Evolutionary conservation across 768 basidiomycete genomes (phyloP).

Genomic region (Kwoniella mangroviensis): DNA sequence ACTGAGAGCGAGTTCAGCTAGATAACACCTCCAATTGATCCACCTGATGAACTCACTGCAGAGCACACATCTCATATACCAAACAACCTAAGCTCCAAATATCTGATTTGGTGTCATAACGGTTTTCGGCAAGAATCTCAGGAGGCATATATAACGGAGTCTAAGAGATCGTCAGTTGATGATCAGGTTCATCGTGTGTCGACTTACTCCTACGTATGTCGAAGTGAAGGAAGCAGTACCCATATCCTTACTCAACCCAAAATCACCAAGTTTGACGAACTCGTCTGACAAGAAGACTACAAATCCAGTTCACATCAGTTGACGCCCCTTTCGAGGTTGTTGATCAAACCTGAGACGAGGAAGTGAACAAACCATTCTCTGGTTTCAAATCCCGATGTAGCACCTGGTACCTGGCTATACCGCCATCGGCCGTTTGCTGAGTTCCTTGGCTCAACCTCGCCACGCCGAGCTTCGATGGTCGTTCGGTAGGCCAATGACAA

Average conservation of each 20-base stretch:
- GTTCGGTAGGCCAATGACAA: conserved; percentile 80
- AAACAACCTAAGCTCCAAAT: conserved; percentile 98
- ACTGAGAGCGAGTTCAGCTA: conserved; percentile 24
- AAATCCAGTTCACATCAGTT: no score
- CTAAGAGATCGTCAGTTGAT: conserved; percentile 61
- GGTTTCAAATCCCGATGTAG: conserved; percentile 96
- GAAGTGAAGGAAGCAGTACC: conserved; percentile 85
- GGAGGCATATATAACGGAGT: conserved; percentile 99
- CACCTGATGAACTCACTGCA: conserved; percentile 63
- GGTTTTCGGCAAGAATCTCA: conserved; percentile 94
- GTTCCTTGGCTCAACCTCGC: conserved; percentile 36
- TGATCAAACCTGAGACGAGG: background rate
- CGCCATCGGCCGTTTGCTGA: conserved; percentile 35
- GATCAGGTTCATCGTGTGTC: background rate
- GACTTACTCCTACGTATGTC: conserved; percentile 91
- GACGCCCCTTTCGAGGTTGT: no score
- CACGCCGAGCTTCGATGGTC: conserved; percentile 13
- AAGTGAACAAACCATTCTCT: conserved; percentile 72
- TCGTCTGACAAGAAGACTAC: conserved; percentile 90
- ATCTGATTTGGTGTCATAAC: conserved; percentile 96
- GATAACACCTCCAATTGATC: background rate
- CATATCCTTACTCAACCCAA: conserved; percentile 92
- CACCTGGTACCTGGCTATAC: conserved; percentile 61
- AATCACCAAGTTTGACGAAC: conserved; percentile 94
- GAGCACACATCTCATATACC: conserved; percentile 92